These are phyloP conservation scores for Mycena haematopus DNA, from an alignment of 768 basidiomycete genomes.

Conservation along the genomic window DNA sequence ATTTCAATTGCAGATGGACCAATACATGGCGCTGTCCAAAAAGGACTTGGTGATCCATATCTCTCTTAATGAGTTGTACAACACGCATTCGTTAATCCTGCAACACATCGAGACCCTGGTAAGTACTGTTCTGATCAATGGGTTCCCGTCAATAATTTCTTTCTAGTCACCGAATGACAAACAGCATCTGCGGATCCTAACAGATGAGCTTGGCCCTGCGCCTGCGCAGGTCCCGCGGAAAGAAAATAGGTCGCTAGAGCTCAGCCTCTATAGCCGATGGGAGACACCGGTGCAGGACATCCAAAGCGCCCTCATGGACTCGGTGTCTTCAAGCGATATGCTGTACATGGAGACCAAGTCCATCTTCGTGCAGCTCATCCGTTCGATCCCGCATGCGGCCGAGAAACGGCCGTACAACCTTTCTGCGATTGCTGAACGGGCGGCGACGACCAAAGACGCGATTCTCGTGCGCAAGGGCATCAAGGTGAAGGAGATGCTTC, in stretches of 20 bases:
- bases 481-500: slow-evolving; percentile 99
- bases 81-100: slow-evolving; percentile 93
- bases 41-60: slow-evolving; percentile 99
- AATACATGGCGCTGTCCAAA: slow-evolving; percentile 99
- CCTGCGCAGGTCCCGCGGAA: slow-evolving; percentile 97
- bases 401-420: slow-evolving; percentile 92
- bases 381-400: slow-evolving; percentile 85
- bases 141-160: slow-evolving; percentile 12
- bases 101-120: slow-evolving; percentile 97
- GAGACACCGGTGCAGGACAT: slow-evolving; percentile 99
- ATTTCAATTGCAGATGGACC: slow-evolving; percentile 81
- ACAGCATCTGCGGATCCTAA: slow-evolving; percentile 94
- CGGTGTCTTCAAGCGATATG: slow-evolving; percentile 97
- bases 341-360: slow-evolving; percentile 99
- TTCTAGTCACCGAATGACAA: slow-evolving; percentile 94
- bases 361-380: slow-evolving; percentile 96
- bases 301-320: slow-evolving; percentile 95
- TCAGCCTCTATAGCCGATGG: slow-evolving; percentile 96
- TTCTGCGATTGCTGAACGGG: slow-evolving; percentile 86
- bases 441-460: slow-evolving; percentile 97
- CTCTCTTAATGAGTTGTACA: slow-evolving; percentile 98
- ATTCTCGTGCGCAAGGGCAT: slow-evolving; percentile 95
- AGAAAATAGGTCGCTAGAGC: slow-evolving; percentile 93
- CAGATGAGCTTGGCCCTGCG: slow-evolving; percentile 93
- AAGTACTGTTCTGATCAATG: slow-evolving; percentile 38